Evolutionary conservation across 371 early-diverging fungal species (phyloP).

Genomic region (Lichtheimia corymbifera): DNA sequence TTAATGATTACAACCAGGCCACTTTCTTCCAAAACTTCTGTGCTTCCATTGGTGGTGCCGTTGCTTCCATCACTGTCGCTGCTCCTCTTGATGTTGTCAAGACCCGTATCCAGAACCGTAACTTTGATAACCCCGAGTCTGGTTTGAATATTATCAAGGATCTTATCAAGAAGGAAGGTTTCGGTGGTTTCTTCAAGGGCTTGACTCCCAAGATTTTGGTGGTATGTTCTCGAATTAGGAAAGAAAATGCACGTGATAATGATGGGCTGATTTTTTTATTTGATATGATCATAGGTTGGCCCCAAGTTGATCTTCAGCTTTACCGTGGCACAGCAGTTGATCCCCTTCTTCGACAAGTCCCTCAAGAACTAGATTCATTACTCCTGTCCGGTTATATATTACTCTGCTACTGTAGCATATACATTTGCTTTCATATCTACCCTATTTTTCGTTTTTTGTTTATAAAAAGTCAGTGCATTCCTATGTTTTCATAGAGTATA

Average conservation of each 20-base stretch:
- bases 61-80: constrained; percentile 93
- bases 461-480: not conserved
- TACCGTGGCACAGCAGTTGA: constrained; percentile 94
- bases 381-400: not conserved
- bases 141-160: constrained; percentile 85
- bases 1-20: constrained; percentile 91
- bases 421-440: constrained; percentile 1
- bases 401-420: not conserved
- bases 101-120: constrained; percentile 96
- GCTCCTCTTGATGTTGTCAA: constrained; percentile 98
- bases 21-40: constrained; percentile 97
- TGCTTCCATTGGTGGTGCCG: constrained; percentile 93
- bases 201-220: constrained; percentile 94
- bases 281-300: constrained; percentile 59
- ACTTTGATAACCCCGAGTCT: constrained; percentile 86
- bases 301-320: constrained; percentile 98
- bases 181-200: constrained; percentile 97
- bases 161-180: constrained; percentile 91
- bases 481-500: no score
- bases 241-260: no score
- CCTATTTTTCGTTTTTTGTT: not conserved
- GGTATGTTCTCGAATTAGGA: constrained; percentile 29
- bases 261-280: no score
- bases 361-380: constrained; percentile 7
- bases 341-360: constrained; percentile 74